These are phyloP conservation scores for Candida corydali DNA, from an alignment of 805 yeast genomes.

Conservation along the genomic window DNA sequence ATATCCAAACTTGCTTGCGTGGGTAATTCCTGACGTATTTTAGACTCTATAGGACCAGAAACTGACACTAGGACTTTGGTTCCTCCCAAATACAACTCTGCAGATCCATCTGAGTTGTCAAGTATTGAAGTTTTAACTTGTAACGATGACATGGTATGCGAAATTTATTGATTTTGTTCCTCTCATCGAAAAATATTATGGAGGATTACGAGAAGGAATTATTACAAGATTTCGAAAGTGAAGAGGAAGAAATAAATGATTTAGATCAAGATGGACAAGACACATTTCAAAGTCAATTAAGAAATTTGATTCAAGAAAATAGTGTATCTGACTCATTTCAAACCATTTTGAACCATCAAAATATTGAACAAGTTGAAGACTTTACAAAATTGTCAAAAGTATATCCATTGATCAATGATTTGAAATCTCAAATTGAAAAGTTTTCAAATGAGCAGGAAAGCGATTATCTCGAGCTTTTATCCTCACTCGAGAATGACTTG, in stretches of 20 bases:
- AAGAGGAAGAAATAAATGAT: conserved; percentile 21
- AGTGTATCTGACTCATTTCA: conserved; percentile 11
- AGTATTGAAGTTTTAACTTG: conserved; percentile 30
- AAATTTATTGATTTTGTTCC: not conserved
- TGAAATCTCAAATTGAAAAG: conserved; percentile 16
- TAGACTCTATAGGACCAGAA: conserved; percentile 88
- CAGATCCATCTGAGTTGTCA: conserved; percentile 76
- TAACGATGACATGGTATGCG: conserved; percentile 12
- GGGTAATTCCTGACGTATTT: conserved; percentile 79
- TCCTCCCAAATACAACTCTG: conserved; percentile 45
- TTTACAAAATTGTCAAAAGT: conserved; percentile 19
- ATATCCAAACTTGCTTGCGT: conserved; percentile 74
- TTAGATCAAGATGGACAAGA: conserved; percentile 7
- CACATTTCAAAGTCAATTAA: conserved; percentile 13
- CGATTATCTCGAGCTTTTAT: conserved; percentile 28
- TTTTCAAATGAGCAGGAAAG: conserved; percentile 21
- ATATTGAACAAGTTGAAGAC: conserved; percentile 17
- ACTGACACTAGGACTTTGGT: conserved; percentile 71
- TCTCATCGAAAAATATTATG: conserved; percentile 10
- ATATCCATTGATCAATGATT: conserved; percentile 20
- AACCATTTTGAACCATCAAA: conserved; percentile 15
- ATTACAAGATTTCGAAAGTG: conserved; percentile 36
- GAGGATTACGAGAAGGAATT: conserved; percentile 39
- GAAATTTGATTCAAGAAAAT: conserved; percentile 9
- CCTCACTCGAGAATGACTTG: conserved; percentile 23